Conservation (phyloP, 164 flowering plant genomes). For the Magnolia sinica region DNA sequence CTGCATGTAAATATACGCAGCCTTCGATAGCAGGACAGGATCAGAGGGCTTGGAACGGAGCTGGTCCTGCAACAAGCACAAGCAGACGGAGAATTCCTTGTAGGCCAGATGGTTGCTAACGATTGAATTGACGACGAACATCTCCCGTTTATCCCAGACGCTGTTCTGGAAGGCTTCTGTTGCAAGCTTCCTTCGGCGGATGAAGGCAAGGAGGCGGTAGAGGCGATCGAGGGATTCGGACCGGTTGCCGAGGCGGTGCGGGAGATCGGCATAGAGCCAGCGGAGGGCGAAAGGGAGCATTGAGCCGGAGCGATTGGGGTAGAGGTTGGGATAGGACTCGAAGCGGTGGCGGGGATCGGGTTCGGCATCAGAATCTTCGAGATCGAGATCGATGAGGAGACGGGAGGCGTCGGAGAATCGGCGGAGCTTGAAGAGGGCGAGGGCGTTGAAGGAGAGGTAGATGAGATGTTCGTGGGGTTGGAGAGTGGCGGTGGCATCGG, state of each 20-base stretch:
- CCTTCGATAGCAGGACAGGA: slow-evolving; percentile 56
- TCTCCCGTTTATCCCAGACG: slow-evolving; percentile 68
- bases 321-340: slow-evolving; percentile 57
- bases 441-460: slow-evolving; percentile 57
- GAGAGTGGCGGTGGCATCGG: slow-evolving; percentile 53
- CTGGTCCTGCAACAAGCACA: slow-evolving; percentile 46
- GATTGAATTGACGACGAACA: slow-evolving; percentile 48
- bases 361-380: slow-evolving; percentile 41
- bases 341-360: slow-evolving; percentile 50
- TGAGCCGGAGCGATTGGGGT: slow-evolving; percentile 58
- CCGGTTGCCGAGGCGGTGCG: slow-evolving; percentile 44
- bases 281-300: slow-evolving; percentile 90
- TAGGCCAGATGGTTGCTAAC: slow-evolving; percentile 54
- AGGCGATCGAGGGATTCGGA: slow-evolving; percentile 66
- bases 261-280: slow-evolving; percentile 66
- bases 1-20: slow-evolving; percentile 81
- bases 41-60: slow-evolving; percentile 23
- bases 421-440: slow-evolving; percentile 76
- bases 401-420: slow-evolving; percentile 53
- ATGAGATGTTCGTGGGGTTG: slow-evolving; percentile 74
- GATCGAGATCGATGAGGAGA: slow-evolving; percentile 39
- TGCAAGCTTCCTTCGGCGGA: slow-evolving; percentile 27
- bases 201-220: slow-evolving; percentile 56
- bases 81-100: slow-evolving; percentile 62
- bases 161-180: slow-evolving; percentile 6